Evolutionary conservation across 306 rosid species (phyloP).

Genomic region (Rubus parviflorus): DNA sequence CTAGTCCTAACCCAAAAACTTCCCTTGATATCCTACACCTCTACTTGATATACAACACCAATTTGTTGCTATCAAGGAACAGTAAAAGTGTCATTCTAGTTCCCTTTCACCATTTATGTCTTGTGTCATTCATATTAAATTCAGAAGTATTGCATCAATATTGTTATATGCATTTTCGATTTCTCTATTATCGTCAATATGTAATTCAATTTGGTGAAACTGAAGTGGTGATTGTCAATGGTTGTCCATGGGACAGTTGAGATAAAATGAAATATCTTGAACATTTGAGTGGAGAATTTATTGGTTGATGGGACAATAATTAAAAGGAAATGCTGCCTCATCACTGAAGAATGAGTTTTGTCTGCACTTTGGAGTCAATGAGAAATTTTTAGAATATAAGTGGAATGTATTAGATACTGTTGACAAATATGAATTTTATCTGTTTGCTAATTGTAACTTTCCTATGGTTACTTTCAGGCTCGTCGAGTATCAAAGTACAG

Average conservation of each 20-base stretch:
- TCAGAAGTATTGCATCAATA: neutral
- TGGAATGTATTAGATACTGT: neutral
- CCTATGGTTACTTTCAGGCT: conserved; percentile 61
- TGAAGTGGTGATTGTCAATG: neutral
- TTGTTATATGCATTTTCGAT: neutral
- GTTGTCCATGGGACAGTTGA: neutral
- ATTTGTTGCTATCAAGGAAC: neutral
- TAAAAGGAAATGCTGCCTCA: neutral
- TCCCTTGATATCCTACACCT: neutral
- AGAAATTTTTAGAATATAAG: neutral
- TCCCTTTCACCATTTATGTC: neutral
- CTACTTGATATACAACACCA: neutral
- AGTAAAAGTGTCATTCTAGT: neutral
- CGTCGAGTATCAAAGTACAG: conserved; percentile 75
- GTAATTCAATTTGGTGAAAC: neutral
- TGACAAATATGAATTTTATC: neutral
- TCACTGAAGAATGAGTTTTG: neutral
- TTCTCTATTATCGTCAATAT: neutral
- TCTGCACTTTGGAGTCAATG: neutral
- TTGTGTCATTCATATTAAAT: neutral
- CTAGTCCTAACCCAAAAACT: neutral
- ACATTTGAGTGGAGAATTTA: neutral
- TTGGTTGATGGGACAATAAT: neutral
- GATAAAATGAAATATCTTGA: neutral
- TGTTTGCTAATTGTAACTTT: conserved; percentile 8